Evolutionary conservation across 2,329 filamentous ascomycete species (phyloP).

Genomic region (Microcyclosporella mali): DNA sequence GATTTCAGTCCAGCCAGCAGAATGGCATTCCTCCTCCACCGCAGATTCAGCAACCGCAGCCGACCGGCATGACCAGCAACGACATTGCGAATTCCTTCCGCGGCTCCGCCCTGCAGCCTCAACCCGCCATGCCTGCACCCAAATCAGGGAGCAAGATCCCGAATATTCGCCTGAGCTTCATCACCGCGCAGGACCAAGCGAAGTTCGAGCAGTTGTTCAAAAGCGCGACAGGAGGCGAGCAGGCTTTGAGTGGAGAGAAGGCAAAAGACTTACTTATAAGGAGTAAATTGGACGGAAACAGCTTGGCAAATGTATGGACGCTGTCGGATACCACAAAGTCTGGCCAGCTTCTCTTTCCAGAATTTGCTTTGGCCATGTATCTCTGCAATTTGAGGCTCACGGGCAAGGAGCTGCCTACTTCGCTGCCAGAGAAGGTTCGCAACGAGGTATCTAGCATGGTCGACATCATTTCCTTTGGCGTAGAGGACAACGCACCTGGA

Average conservation of each 20-base stretch:
- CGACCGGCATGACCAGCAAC: constrained; percentile 55
- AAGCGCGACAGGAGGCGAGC: constrained; percentile 77
- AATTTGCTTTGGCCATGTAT: constrained; percentile 98
- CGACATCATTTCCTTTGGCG: constrained; percentile 94
- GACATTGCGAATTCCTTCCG: constrained; percentile 61
- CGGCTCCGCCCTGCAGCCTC: constrained; percentile 43
- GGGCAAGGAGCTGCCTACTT: constrained; percentile 69
- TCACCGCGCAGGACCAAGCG: constrained; percentile 86
- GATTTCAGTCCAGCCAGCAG: constrained; percentile 44
- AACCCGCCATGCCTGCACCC: constrained; percentile 53
- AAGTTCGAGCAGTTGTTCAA: constrained; percentile 98
- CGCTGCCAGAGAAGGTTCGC: constrained; percentile 75
- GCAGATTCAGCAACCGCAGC: constrained; percentile 46
- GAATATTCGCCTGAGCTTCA: constrained; percentile 89
- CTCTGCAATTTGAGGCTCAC: constrained; percentile 91
- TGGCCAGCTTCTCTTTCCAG: constrained; percentile 91
- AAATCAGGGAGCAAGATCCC: constrained; percentile 74
- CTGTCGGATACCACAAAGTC: constrained; percentile 93
- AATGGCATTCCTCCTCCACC: constrained; percentile 35
- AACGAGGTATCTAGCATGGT: constrained; percentile 99
- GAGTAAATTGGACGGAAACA: constrained; percentile 80
- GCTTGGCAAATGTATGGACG: constrained; percentile 90
- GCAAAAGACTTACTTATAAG: constrained; percentile 82
- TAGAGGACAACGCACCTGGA: constrained; percentile 60
- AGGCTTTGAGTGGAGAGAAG: constrained; percentile 85